Base-by-base conservation (phyloP, 2,329 filamentous ascomycete genomes). In the Pyrenochaeta sp. region DNA sequence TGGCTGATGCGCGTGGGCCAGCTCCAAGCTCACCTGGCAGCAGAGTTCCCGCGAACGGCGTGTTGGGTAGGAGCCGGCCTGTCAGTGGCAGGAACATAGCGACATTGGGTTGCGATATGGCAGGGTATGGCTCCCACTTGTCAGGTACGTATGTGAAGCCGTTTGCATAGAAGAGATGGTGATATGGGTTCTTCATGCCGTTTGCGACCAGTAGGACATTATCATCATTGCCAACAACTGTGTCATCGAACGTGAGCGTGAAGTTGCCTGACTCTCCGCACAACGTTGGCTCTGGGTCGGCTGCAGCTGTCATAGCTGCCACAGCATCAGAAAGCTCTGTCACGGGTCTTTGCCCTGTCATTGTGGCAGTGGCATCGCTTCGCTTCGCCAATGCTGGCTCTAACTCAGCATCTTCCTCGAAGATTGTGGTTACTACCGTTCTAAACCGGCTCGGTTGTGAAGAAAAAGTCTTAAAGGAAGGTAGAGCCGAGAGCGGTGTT, bases 131-230 rank as follows among this genome's bases (percentile, higher is more conserved):
- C 57, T 80, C 76, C 54, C 72, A 76, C 40, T 78, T 77, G 39
- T 78, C 77, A 3, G 81, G 80, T 32, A 81, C 78, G 63, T 84
- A 83, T 3, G 79, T 78, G 69, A 80, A 85, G 24, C 83, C 83
- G 54, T 81, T 77, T 42, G 81, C 81, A 71, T 83, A 85, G 67
- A 79, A 79, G 47, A 85, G 77, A 64, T 85, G 82, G 53, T 82
- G 79, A 61, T 84, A 84, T 1, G 82, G 82, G 53, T 79, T 80
- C 61, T 75, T 78, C 56, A 85, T 74, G 7, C 72, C 72, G 44
- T 72, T 72, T 13, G 71, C 75, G 2, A 77, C 76, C 19, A 80
- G 62, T 36, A 79, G 68, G 34, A 78, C 71, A 52, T 73, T 76
- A 36, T 72, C 57, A 5, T 64, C 57, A 53, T 59, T 45, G 4